Evolutionary conservation across 768 basidiomycete species (phyloP), one percentile per base, ranked within the genome.

Genomic region (Leccinum obscurum): DNA sequence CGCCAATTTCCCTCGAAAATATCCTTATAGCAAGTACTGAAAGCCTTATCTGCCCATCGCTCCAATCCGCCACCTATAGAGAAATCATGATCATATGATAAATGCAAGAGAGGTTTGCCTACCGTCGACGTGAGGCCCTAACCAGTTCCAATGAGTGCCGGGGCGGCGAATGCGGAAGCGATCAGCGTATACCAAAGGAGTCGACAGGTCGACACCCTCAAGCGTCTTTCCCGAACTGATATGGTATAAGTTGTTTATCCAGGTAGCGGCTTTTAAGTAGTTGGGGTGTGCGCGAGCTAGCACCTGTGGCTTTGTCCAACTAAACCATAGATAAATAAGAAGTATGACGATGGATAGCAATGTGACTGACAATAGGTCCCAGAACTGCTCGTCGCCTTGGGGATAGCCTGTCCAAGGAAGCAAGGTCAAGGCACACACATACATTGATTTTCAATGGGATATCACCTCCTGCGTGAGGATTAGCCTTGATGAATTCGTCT

Each of bases 111-210:
- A 80, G 74, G 77, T 13, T 34, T 13, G 76, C 41, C 75, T 76
- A 70, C 83, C 75, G 58, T 84, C 83, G 26, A 83, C 70, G 60
- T 85, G 85, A 5, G 83, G 83, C 4, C 80, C 80, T 59, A 86
- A 83, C 3, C 71, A 64, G 49, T 74, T 67, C 85, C 89, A 92
- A 54, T 73, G 63, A 24, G 74, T 72, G 17, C 87, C 88, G 1
- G 89, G 86, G 60, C 84, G 84, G 58, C 90, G 79, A 62, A 92
- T 90, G 39, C 88, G 82, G 72, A 90, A 86, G 32, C 88, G 78
- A 70, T 92, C 89, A 0, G 87, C 88, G 62, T 93, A 92, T 11
- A 77, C 81, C 59, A 92, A 73, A 14, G 89, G 86, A 7, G 81
- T 78, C 9, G 79, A 76, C 32, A 89, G 76, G 64, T 89, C 85